phyloP scores from a whole-genome alignment of 176 grass and related monocot species.

The Zoysia japonica region DNA sequence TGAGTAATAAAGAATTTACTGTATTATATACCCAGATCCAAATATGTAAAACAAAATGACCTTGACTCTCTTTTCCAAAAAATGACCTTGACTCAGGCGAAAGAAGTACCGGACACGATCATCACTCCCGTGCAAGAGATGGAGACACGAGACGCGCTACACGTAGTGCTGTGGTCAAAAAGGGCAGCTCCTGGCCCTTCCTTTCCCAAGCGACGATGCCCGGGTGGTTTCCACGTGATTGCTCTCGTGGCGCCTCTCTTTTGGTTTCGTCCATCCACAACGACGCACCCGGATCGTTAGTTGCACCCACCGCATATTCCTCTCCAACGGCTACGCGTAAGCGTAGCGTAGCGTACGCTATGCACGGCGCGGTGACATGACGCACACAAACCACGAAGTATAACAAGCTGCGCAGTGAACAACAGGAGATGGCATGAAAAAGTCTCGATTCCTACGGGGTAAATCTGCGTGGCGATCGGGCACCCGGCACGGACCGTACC shows the following conservation, averaged over 20 bases:
- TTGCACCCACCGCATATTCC: neutral
- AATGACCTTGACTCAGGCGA: too few relatives aligned
- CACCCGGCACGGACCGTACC: neutral
- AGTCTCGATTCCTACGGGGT: neutral
- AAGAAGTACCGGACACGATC: neutral
- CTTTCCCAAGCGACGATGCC: neutral
- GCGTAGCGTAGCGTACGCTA: neutral
- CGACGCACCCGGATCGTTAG: neutral
- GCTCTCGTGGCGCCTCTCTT: conserved; percentile 23
- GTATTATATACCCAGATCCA: neutral
- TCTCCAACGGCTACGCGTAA: neutral
- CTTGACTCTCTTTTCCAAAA: neutral
- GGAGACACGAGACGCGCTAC: too few relatives aligned
- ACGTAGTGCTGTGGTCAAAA: conserved; percentile 39
- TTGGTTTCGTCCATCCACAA: conserved; percentile 1
- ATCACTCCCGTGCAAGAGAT: conserved; percentile 12
- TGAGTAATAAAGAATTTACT: too few relatives aligned
- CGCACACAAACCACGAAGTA: neutral
- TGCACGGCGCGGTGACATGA: neutral
- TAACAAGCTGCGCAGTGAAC: too few relatives aligned
- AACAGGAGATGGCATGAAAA: neutral
- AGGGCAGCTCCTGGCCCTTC: neutral
- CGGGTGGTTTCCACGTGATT: conserved; percentile 30
- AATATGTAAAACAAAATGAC: neutral
- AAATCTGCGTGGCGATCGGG: neutral